Percentiles rank a stretch among this genome's conserved stretches.
Conservation (phyloP, 2,329 filamentous ascomycete species). For the Aspergillus viridinutans region DNA sequence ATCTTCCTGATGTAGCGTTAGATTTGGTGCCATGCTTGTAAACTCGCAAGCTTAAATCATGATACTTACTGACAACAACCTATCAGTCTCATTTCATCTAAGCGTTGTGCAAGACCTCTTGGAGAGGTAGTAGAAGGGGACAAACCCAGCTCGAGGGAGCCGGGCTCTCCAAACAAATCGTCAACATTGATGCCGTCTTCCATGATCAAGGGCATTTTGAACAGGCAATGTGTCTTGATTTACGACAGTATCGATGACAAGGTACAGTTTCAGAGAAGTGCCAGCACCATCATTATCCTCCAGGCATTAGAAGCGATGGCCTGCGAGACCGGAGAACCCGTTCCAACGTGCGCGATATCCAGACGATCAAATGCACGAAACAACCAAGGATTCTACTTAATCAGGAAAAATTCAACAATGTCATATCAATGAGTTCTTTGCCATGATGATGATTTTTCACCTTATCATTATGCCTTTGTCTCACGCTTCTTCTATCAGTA, state of each 20-base stretch:
- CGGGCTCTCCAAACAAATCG: conserved; percentile 69
- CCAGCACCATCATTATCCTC: not conserved
- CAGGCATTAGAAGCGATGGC: not conserved
- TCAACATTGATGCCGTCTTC: conserved; percentile 59
- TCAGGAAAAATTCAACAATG: not conserved
- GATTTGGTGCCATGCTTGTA: not conserved
- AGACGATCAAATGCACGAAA: not conserved
- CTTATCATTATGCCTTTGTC: not conserved
- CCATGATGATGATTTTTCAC: not conserved
- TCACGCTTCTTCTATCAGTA: not conserved
- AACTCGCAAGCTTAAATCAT: not conserved
- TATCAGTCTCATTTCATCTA: conserved; percentile 70
- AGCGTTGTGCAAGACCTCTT: conserved; percentile 63
- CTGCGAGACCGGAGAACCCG: not conserved
- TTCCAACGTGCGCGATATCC: not conserved
- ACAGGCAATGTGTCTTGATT: not conserved
- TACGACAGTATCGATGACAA: not conserved
- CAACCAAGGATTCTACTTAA: not conserved
- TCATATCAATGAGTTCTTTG: not conserved
- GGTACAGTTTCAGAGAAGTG: not conserved
- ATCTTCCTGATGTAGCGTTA: conserved; percentile 57
- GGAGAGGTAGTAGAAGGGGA: conserved; percentile 49
- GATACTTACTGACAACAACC: conserved; percentile 76
- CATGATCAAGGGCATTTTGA: conserved; percentile 52
- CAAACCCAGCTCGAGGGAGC: conserved; percentile 54